Conservation (phyloP, 2,329 filamentous ascomycete genomes). For the Pseudogymnoascus sp. region DNA sequence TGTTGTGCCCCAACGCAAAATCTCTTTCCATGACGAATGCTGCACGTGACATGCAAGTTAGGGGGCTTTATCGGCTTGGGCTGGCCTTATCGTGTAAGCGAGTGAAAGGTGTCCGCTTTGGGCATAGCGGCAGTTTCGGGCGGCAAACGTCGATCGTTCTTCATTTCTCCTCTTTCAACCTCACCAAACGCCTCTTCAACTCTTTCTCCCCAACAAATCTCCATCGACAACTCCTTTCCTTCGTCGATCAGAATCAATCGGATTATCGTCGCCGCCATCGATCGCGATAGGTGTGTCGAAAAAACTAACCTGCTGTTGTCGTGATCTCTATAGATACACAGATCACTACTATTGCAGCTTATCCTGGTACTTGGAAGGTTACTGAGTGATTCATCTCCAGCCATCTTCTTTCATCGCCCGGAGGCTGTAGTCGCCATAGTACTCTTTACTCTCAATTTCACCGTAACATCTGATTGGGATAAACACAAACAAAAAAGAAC, state of each 20-base stretch:
- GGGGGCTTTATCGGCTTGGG: neutral
- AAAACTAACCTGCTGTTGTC: neutral
- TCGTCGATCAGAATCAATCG: neutral
- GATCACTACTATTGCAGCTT: neutral
- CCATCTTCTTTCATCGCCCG: constrained; percentile 1
- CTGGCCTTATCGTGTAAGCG: neutral
- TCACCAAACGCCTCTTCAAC: neutral
- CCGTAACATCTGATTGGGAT: constrained; percentile 8
- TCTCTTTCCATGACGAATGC: neutral
- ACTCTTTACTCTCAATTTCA: neutral
- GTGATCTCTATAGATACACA: neutral
- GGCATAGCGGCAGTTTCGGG: neutral
- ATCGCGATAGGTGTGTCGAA: neutral
- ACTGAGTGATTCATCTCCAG: constrained; percentile 8
- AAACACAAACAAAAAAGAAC: neutral
- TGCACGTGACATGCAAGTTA: neutral
- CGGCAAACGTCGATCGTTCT: neutral
- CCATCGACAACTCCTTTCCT: neutral
- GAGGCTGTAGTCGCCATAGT: constrained; percentile 6
- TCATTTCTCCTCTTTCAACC: constrained; percentile 3
- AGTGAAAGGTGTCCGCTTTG: neutral
- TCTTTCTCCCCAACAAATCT: neutral
- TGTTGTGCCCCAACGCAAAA: neutral
- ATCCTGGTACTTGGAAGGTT: neutral
- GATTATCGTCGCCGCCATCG: neutral